phyloP scores from a whole-genome alignment of 164 flowering plant species.

The Cinnamomum micranthum region DNA sequence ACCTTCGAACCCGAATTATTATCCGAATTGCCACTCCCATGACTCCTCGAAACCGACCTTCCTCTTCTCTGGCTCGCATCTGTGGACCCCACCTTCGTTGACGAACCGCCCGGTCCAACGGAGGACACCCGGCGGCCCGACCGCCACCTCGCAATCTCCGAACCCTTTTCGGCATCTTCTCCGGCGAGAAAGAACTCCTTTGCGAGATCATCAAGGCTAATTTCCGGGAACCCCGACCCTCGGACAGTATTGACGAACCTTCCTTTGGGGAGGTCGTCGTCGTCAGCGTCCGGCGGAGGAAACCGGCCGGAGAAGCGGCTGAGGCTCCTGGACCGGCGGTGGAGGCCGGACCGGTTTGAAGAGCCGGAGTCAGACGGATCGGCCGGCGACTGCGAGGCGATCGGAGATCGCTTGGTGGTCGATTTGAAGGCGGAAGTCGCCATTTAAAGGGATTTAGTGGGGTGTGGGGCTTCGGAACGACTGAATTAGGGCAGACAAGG shows the following conservation, averaged over 20 bases:
- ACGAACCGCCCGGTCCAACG: not conserved
- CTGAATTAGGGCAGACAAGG: not conserved
- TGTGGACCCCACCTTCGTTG: not conserved
- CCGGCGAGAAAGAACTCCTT: constrained; percentile 44
- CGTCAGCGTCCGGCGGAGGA: constrained; percentile 18
- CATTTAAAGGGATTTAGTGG: constrained; percentile 23
- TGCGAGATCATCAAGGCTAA: constrained; percentile 84
- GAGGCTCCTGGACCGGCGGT: constrained; percentile 67
- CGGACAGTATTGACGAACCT: constrained; percentile 73
- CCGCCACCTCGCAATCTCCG: constrained; percentile 17
- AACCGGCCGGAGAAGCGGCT: constrained; percentile 45
- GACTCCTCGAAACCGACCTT: constrained; percentile 73
- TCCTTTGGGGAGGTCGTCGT: constrained; percentile 36
- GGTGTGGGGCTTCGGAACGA: not conserved
- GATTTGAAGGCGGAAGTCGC: constrained; percentile 88
- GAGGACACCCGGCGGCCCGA: constrained; percentile 18
- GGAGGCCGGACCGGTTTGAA: constrained; percentile 26
- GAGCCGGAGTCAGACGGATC: constrained; percentile 27
- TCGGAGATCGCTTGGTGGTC: constrained; percentile 53
- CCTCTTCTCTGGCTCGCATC: constrained; percentile 55
- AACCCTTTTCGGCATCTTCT: constrained; percentile 1
- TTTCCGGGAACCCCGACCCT: constrained; percentile 73
- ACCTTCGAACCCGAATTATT: constrained; percentile 20
- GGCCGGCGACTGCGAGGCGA: constrained; percentile 24
- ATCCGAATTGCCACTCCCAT: constrained; percentile 17